Evolutionary conservation across 257 asterid species (phyloP), one percentile per base, ranked within the genome.

Genomic region (Oldenlandia corymbosa): DNA sequence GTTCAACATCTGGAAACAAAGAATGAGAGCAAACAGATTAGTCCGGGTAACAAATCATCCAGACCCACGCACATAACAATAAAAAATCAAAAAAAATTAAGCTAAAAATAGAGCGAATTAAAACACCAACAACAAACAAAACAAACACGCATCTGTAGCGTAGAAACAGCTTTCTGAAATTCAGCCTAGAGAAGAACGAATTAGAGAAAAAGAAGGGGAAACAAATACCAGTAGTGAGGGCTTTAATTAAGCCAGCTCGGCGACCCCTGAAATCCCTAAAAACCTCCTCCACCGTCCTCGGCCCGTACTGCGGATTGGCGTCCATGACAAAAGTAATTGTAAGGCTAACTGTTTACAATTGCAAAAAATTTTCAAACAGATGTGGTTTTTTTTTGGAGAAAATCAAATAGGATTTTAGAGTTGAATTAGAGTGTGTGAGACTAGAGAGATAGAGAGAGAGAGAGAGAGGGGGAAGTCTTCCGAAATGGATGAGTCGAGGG

Each of bases 261-360:
- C 80, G 65, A 51, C 74, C 76, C 68, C 50, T 71, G 67, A 66
- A 75, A 67, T 75, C 80, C 50, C 70, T 67, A 65, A 71, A 75
- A 11, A 75, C 76, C 61, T 75, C 72, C 30, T 76, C 71, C 18
- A 76, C 72, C 24, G 81, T 76, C 74, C 81, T 63, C 6, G 77
- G 75, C 37, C 63, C 67, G 55, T 34, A 57, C 55, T 71, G 75
- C 3, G 48, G 75, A 65, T 61, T 67, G 30, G 65, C 77, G 48
- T 67, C 77, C 81, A 76, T 76, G 2, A 31, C 64, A 32, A 24
- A 45, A 30, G 53, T 56, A 58, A 26, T 17, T 32, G 66, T 17
- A 31, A 68, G 14, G 50, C 24, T 0, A 12, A 24, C 66, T 34
- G 41, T 13, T 39, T 3, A n/a, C 37, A 46, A 48, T 20, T 21